Evolutionary conservation across 495 filamentous ascomycete genomes (phyloP).

Genomic region (Bathelium albidoporum): DNA sequence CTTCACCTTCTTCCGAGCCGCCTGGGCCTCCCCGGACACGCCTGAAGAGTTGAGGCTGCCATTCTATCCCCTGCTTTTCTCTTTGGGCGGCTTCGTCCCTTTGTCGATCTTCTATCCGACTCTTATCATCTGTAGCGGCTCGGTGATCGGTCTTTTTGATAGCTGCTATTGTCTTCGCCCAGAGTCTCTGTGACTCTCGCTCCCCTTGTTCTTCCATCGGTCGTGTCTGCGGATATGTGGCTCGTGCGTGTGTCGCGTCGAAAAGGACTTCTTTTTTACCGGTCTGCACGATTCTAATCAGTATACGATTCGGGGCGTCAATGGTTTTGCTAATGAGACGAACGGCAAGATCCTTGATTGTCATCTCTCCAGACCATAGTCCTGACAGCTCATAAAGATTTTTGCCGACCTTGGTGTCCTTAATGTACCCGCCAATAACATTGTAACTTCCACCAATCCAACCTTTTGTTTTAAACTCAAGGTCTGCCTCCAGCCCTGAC

Average conservation of each 20-base stretch:
- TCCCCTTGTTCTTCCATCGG: slow-evolving; percentile 81
- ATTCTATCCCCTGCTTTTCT: slow-evolving; percentile 71
- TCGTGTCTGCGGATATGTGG: slow-evolving; percentile 62
- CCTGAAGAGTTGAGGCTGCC: slow-evolving; percentile 80
- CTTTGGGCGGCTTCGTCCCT: slow-evolving; percentile 78
- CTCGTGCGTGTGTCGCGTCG: slow-evolving; percentile 66
- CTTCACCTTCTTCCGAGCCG: slow-evolving; percentile 71
- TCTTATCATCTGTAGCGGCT: slow-evolving; percentile 88
- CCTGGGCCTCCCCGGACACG: slow-evolving; percentile 59
- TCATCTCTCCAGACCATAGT: slow-evolving; percentile 91
- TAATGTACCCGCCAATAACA: slow-evolving; percentile 86
- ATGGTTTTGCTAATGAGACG: not conserved
- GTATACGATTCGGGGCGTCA: no score
- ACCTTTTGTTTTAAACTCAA: slow-evolving; percentile 98
- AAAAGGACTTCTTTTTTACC: slow-evolving; percentile 83
- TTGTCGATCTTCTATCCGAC: slow-evolving; percentile 83
- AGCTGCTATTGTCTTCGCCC: slow-evolving; percentile 68
- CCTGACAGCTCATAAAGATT: slow-evolving; percentile 82
- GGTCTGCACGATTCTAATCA: slow-evolving; percentile 43
- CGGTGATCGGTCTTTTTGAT: slow-evolving; percentile 79
- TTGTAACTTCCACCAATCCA: slow-evolving; percentile 97
- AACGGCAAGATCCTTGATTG: slow-evolving; percentile 65
- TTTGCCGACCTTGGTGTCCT: slow-evolving; percentile 77
- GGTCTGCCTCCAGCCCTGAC: slow-evolving; percentile 71
- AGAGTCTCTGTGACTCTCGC: slow-evolving; percentile 80